Conservation (phyloP, 257 asterid species). For the Solanum pinnatisectum region DNA sequence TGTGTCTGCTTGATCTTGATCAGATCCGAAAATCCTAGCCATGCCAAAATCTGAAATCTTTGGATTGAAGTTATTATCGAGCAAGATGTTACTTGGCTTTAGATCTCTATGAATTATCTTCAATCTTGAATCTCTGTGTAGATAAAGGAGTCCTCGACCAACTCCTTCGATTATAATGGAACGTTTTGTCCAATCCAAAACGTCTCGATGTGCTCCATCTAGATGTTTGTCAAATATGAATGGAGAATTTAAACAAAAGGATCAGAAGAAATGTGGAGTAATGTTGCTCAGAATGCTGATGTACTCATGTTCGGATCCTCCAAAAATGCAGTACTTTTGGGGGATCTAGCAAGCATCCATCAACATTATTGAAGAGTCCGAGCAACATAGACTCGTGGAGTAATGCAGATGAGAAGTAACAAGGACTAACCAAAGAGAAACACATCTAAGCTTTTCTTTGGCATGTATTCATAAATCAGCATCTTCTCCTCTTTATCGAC, state of each 20-base stretch:
- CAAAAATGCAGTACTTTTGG: no score
- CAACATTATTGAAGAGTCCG: no score
- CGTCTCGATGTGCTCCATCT: not conserved
- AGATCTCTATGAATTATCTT: constrained; percentile 52
- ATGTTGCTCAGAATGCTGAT: no score
- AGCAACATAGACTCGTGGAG: no score
- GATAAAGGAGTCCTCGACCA: constrained; percentile 57
- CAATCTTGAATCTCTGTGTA: constrained; percentile 51
- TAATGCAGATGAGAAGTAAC: no score
- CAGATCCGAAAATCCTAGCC: constrained; percentile 46
- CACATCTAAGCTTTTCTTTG: no score
- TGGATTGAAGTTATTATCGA: constrained; percentile 47
- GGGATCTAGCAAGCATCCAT: no score
- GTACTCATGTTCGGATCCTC: no score
- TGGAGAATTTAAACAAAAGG: not conserved
- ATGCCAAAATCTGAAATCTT: constrained; percentile 66
- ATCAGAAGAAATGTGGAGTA: not conserved
- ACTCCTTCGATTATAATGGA: constrained; percentile 27
- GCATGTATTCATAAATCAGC: no score
- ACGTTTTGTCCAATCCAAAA: constrained; percentile 16
- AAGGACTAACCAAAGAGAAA: no score
- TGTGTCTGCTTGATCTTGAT: constrained; percentile 38
- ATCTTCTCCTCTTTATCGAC: no score
- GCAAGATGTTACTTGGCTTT: constrained; percentile 35
- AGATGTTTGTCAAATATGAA: constrained; percentile 5